A percentile compares a stretch with the other conserved stretches of the same genome.
phyloP scores from a whole-genome alignment of 192 early-diverging fungal genomes.

The Umbelopsis vinacea region DNA sequence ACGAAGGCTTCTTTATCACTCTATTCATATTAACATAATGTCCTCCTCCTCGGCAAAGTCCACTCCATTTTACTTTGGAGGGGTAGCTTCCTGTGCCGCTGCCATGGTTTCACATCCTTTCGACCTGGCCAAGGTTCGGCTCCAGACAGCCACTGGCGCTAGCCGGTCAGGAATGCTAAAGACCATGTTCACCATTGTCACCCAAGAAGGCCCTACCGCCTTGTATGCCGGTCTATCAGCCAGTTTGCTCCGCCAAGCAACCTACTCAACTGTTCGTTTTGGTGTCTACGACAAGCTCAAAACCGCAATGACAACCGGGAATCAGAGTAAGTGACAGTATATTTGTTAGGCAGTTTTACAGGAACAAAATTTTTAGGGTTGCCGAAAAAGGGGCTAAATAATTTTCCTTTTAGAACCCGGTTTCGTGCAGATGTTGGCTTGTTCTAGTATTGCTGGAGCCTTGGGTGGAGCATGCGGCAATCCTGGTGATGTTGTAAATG shows the following conservation, averaged over 20 bases:
- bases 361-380: constrained; percentile 18
- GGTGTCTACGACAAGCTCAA: constrained; percentile 77
- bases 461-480: constrained; percentile 75
- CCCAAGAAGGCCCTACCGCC: constrained; percentile 67
- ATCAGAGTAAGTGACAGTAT: constrained; percentile 14
- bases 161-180: constrained; percentile 63
- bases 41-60: neutral
- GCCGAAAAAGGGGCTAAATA: constrained; percentile 5
- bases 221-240: constrained; percentile 77
- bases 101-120: constrained; percentile 79
- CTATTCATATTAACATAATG: constrained; percentile 1
- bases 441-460: constrained; percentile 50
- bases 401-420: constrained; percentile 34
- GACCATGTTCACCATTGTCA: constrained; percentile 73
- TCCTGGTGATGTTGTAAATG: constrained; percentile 81
- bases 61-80: constrained; percentile 42
- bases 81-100: constrained; percentile 59
- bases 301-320: constrained; percentile 50
- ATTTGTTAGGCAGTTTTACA: neutral
- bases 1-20: neutral
- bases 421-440: constrained; percentile 49
- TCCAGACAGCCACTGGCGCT: constrained; percentile 81
- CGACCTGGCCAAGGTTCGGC: constrained; percentile 88
- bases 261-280: constrained; percentile 82
- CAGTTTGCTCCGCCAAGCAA: constrained; percentile 74